These are phyloP conservation scores for Hypomyces rosellus DNA, from an alignment of 2,329 filamentous ascomycete genomes.

Conservation along the genomic window DNA sequence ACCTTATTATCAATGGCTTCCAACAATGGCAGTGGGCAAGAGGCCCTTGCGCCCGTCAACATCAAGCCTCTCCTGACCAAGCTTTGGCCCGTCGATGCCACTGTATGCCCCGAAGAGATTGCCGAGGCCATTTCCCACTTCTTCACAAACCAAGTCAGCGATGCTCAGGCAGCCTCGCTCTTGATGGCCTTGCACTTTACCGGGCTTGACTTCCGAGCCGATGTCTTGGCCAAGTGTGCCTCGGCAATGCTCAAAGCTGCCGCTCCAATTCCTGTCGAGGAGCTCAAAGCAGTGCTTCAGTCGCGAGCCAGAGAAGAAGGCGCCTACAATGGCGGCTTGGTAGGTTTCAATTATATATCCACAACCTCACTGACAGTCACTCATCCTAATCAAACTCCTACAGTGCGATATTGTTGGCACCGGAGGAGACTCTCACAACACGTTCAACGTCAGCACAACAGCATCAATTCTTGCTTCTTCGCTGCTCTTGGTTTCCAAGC, in stretches of 20 bases:
- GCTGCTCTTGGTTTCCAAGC: slow-evolving; percentile 81
- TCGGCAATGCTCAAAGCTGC: slow-evolving; percentile 77
- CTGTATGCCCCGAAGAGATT: slow-evolving; percentile 71
- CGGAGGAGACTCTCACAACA: slow-evolving; percentile 92
- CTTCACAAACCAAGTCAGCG: slow-evolving; percentile 84
- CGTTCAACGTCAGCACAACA: slow-evolving; percentile 96
- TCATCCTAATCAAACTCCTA: not conserved
- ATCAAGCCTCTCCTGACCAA: slow-evolving; percentile 69
- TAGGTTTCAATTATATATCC: slow-evolving; percentile 36
- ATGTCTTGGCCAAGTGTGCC: slow-evolving; percentile 82
- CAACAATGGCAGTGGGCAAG: slow-evolving; percentile 14
- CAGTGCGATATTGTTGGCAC: slow-evolving; percentile 93
- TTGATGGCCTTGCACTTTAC: slow-evolving; percentile 92
- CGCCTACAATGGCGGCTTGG: slow-evolving; percentile 73
- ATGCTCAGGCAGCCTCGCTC: slow-evolving; percentile 79
- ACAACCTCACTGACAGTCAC: not conserved
- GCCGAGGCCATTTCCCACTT: slow-evolving; percentile 85
- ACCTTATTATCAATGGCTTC: slow-evolving; percentile 21
- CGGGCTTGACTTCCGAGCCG: slow-evolving; percentile 71
- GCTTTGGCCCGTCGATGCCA: slow-evolving; percentile 55
- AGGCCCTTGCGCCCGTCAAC: slow-evolving; percentile 35
- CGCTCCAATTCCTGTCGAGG: slow-evolving; percentile 59
- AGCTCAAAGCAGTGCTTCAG: slow-evolving; percentile 56
- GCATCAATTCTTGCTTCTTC: slow-evolving; percentile 87
- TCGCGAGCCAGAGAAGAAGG: slow-evolving; percentile 60